phyloP scores from a whole-genome alignment of 495 filamentous ascomycete genomes.

The Chlorociboria aeruginascens region DNA sequence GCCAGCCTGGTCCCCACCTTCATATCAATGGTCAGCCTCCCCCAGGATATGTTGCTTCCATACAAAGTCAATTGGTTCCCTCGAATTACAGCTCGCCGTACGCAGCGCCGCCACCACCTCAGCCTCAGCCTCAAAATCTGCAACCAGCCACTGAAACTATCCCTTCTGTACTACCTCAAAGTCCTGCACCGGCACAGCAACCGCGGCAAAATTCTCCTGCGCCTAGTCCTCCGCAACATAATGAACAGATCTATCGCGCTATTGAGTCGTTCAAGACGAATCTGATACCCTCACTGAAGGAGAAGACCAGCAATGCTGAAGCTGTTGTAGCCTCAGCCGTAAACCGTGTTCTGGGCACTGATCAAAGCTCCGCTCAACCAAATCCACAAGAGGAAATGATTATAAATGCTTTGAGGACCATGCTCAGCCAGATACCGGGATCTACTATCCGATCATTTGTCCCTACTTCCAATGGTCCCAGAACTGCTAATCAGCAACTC shows the following conservation, averaged over 20 bases:
- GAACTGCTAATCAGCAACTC: not conserved
- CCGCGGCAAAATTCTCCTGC: not conserved
- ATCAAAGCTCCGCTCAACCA: conserved; percentile 5
- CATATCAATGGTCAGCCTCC: not conserved
- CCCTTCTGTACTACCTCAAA: not conserved
- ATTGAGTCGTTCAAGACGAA: conserved; percentile 12
- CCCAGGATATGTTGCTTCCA: conserved; percentile 4
- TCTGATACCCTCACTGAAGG: conserved; percentile 4
- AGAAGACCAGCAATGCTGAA: conserved; percentile 6
- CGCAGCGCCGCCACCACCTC: conserved; percentile 1
- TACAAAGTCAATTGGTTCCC: conserved; percentile 10
- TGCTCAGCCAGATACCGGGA: conserved; percentile 12
- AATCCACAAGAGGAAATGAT: conserved; percentile 12
- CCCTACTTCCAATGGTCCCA: not conserved
- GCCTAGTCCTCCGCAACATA: not conserved
- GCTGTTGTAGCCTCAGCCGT: conserved; percentile 16
- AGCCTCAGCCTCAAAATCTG: not conserved
- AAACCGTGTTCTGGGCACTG: conserved; percentile 13
- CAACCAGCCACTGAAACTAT: not conserved
- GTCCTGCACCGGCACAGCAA: not conserved
- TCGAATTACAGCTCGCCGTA: conserved; percentile 20
- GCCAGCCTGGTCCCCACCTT: not conserved
- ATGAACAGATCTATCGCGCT: not conserved
- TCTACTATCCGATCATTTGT: not conserved
- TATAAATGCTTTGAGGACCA: conserved; percentile 8